A percentile compares a stretch with the other conserved stretches of the same genome.
phyloP scores from a whole-genome alignment of 345 rosid genomes.

The Camelina sativa region DNA sequence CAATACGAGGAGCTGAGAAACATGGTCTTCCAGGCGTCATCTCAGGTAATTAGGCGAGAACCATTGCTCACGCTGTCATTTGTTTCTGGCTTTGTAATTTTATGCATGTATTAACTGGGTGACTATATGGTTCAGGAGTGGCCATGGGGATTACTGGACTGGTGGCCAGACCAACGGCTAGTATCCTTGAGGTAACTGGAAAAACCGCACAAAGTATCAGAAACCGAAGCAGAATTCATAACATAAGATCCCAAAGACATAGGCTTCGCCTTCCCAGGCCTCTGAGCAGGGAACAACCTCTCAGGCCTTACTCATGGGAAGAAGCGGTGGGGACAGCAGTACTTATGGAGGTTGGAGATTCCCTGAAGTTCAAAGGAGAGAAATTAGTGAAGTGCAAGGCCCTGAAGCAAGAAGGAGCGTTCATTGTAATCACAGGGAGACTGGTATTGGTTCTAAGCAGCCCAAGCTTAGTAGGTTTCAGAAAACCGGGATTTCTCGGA shows the following conservation, averaged over 20 bases:
- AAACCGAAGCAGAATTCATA: constrained; percentile 73
- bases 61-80: constrained; percentile 9
- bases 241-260: constrained; percentile 55
- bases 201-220: constrained; percentile 94
- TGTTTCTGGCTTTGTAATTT: constrained; percentile 12
- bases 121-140: constrained; percentile 66
- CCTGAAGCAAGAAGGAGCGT: constrained; percentile 73
- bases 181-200: constrained; percentile 90
- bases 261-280: constrained; percentile 82
- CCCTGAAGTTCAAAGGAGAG: constrained; percentile 67
- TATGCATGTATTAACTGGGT: constrained; percentile 16
- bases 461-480: constrained; percentile 63
- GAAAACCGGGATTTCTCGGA: constrained; percentile 75
- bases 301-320: constrained; percentile 89
- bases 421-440: constrained; percentile 65
- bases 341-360: constrained; percentile 65
- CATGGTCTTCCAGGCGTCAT: constrained; percentile 94
- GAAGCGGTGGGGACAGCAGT: constrained; percentile 82
- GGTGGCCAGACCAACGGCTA: constrained; percentile 95
- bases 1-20: constrained; percentile 88
- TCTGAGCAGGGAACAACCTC: constrained; percentile 75
- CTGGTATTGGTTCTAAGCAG: constrained; percentile 63
- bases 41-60: constrained; percentile 61
- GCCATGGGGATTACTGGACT: constrained; percentile 94
- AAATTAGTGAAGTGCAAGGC: constrained; percentile 66